Evolutionary conservation across 495 filamentous ascomycete genomes (phyloP).

Genomic region (Lepidopterella palustris): DNA sequence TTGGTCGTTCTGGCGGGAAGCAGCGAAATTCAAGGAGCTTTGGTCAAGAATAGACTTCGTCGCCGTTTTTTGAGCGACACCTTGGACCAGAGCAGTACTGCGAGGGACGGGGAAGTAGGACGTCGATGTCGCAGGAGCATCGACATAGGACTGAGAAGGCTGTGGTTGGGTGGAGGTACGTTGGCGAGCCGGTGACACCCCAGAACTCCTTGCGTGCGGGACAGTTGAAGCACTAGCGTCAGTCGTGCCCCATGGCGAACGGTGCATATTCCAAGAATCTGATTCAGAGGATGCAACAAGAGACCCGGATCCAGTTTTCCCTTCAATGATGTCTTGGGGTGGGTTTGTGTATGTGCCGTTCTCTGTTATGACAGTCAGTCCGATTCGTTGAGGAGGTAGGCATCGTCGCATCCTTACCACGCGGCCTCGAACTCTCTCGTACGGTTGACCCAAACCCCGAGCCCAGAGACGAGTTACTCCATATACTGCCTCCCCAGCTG

Average conservation of each 20-base stretch:
- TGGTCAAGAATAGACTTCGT: conserved; percentile 24
- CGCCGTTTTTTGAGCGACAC: conserved; percentile 11
- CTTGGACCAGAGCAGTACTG: conserved; percentile 6
- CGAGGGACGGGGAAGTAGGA: conserved; percentile 11
- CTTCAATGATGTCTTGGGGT: conserved; percentile 41
- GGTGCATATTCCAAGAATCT: conserved; percentile 49
- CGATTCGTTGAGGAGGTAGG: conserved; percentile 2
- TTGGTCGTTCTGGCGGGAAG: conserved; percentile 11
- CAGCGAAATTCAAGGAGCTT: conserved; percentile 17
- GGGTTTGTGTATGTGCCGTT: conserved; percentile 14
- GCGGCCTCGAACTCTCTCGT: conserved; percentile 39
- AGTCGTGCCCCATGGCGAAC: conserved; percentile 50
- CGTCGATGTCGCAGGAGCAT: conserved; percentile 2
- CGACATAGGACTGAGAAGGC: conserved; percentile 17
- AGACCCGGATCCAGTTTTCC: conserved; percentile 59
- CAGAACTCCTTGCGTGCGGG: conserved; percentile 42
- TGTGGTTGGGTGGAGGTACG: conserved; percentile 40
- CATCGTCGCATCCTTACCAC: conserved; percentile 37
- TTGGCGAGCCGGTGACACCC: conserved; percentile 47
- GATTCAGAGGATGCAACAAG: conserved; percentile 59
- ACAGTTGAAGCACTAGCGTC: conserved; percentile 43
- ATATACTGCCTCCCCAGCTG: conserved; percentile 55
- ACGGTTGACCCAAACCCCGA: conserved; percentile 39
- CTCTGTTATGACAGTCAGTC: conserved; percentile 12
- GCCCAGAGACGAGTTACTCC: conserved; percentile 50